phyloP scores from a whole-genome alignment of 306 rosid genomes.

The Hylodesmum podocarpum region DNA sequence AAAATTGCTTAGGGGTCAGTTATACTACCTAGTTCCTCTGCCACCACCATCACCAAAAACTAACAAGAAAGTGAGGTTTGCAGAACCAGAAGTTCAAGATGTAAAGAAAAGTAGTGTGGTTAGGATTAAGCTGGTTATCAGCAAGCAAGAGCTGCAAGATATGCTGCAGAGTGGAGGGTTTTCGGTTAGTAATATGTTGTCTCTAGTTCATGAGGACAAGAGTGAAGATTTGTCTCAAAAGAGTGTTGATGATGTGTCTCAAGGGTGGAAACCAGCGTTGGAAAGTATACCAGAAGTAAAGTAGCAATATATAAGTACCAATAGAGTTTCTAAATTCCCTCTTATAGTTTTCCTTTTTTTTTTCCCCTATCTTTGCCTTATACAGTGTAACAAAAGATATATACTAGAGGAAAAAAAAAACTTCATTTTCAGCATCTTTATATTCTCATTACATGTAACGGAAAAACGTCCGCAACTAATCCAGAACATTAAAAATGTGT shows the following conservation, averaged over 20 bases:
- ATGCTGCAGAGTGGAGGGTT: constrained; percentile 61
- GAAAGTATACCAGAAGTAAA: constrained; percentile 80
- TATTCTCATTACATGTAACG: background rate
- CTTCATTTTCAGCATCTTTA: background rate
- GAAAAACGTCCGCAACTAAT: background rate
- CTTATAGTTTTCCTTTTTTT: constrained; percentile 1
- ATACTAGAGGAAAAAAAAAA: background rate
- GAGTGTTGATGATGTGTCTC: constrained; percentile 21
- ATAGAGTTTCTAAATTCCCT: background rate
- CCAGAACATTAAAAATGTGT: background rate
- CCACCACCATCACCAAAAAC: constrained; percentile 36
- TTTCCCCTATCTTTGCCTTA: background rate
- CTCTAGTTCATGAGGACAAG: constrained; percentile 38
- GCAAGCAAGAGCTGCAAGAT: constrained; percentile 62
- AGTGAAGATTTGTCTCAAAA: constrained; percentile 24
- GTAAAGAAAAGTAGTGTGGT: constrained; percentile 50
- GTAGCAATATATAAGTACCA: constrained; percentile 36
- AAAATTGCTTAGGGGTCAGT: constrained; percentile 47
- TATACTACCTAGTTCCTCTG: constrained; percentile 60
- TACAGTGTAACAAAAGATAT: constrained; percentile 6
- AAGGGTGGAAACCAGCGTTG: constrained; percentile 70
- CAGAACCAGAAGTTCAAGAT: constrained; percentile 51
- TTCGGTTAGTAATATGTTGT: constrained; percentile 52
- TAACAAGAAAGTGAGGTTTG: constrained; percentile 68
- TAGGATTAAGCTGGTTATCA: constrained; percentile 74